Conservation (phyloP, 768 basidiomycete genomes). For the Trametes cingulata region DNA sequence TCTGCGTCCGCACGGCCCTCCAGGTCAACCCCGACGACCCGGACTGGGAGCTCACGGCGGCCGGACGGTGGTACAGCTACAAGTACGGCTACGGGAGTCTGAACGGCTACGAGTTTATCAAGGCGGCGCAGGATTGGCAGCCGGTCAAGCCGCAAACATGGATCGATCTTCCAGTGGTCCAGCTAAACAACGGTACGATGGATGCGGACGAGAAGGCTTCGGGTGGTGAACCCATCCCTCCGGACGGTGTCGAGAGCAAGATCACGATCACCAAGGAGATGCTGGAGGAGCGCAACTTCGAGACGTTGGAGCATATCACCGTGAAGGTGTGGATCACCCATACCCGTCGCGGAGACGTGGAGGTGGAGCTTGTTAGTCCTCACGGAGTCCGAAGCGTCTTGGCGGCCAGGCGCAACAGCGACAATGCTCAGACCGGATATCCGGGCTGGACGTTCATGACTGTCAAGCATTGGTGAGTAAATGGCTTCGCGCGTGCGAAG, state of each 20-base stretch:
- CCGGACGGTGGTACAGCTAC: conserved; percentile 73
- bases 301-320: conserved; percentile 89
- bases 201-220: conserved; percentile 50
- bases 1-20: conserved; percentile 75
- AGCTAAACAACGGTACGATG: conserved; percentile 62
- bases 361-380: conserved; percentile 87
- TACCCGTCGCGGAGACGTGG: conserved; percentile 83
- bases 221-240: conserved; percentile 66
- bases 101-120: conserved; percentile 81
- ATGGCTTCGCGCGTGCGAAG: conserved; percentile 1
- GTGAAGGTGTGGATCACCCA: conserved; percentile 94
- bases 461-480: conserved; percentile 90
- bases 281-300: conserved; percentile 76
- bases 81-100: conserved; percentile 95
- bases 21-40: conserved; percentile 86
- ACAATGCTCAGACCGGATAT: conserved; percentile 68
- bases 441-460: conserved; percentile 99
- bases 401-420: conserved; percentile 67
- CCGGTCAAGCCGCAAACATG: conserved; percentile 94
- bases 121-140: conserved; percentile 77
- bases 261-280: conserved; percentile 67
- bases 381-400: conserved; percentile 83
- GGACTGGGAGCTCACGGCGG: conserved; percentile 86
- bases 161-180: conserved; percentile 74
- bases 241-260: conserved; percentile 63